A percentile compares a stretch with the other conserved stretches of the same genome.
Conservation (phyloP, 2,329 filamentous ascomycete species). For the Paracorniculantispora psalliotae region DNA sequence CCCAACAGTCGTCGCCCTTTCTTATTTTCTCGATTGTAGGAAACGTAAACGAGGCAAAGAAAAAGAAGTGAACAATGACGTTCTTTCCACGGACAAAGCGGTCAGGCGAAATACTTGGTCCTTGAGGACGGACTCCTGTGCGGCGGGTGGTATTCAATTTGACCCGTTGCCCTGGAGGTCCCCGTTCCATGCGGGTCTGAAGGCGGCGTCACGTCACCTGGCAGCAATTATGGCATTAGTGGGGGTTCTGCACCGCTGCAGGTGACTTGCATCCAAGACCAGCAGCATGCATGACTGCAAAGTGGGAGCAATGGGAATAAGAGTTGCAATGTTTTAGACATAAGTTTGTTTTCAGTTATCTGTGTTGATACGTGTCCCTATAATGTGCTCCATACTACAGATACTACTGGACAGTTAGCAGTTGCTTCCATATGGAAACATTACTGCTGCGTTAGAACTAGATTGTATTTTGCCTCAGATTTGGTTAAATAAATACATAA, state of each 20-base stretch:
- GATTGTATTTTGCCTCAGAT: no score
- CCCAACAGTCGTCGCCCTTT: not conserved
- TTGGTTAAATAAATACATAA: no score
- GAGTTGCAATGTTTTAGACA: not conserved
- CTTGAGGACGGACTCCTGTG: not conserved
- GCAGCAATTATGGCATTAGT: not conserved
- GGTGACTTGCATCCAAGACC: conserved; percentile 10
- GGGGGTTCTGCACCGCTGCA: not conserved
- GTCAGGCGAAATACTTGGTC: not conserved
- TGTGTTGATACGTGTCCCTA: not conserved
- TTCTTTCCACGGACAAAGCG: not conserved
- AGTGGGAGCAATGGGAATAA: not conserved
- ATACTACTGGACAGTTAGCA: no score
- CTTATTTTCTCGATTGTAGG: not conserved
- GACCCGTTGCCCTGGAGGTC: not conserved
- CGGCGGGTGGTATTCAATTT: conserved; percentile 1
- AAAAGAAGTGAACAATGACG: not conserved
- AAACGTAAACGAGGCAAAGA: not conserved
- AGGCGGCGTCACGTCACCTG: conserved; percentile 11
- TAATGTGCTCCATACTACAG: no score
- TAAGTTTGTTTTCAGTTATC: not conserved
- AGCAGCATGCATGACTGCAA: not conserved
- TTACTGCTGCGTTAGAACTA: no score
- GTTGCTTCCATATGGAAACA: no score
- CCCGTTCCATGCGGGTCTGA: conserved; percentile 6